Evolutionary conservation across 805 yeast species (phyloP).

Genomic region (Hermanozyma aechmeae): DNA sequence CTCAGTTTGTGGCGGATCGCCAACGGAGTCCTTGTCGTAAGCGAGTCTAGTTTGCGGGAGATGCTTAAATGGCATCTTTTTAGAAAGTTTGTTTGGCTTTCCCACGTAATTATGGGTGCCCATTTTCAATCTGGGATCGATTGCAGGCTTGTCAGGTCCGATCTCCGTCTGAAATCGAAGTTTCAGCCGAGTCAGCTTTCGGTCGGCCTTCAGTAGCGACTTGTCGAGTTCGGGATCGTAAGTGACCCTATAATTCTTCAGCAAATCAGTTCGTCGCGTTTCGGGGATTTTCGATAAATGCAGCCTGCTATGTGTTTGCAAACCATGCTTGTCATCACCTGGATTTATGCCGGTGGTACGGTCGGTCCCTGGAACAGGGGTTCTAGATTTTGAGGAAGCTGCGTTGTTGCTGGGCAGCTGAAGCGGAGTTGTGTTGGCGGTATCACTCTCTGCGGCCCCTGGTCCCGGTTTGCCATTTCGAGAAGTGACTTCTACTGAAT

Average conservation of each 20-base stretch:
- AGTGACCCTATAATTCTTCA: constrained; percentile 32
- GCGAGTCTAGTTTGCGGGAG: constrained; percentile 33
- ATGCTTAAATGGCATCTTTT: constrained; percentile 32
- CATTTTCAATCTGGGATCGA: constrained; percentile 34
- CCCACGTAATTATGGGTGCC: constrained; percentile 18
- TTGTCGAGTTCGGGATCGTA: constrained; percentile 42
- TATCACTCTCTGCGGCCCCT: no score
- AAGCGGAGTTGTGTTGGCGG: no score
- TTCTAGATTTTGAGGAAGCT: no score
- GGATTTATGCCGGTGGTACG: constrained; percentile 22
- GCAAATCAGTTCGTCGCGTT: constrained; percentile 2
- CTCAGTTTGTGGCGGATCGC: constrained; percentile 64
- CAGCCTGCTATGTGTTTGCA: constrained; percentile 13
- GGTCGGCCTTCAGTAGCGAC: constrained; percentile 20
- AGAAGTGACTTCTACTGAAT: no score
- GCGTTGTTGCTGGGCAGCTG: no score
- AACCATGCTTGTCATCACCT: constrained; percentile 18
- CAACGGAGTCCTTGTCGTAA: constrained; percentile 66
- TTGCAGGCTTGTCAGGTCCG: constrained; percentile 6
- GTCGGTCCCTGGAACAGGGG: constrained; percentile 24
- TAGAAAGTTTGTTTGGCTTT: constrained; percentile 30
- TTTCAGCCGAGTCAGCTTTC: constrained; percentile 26
- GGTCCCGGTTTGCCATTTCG: no score
- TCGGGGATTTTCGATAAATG: no score
- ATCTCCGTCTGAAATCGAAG: constrained; percentile 28